A percentile compares a stretch with the other conserved stretches of the same genome.
These are phyloP conservation scores for Stygiomarasmius scandens DNA, from an alignment of 1,284 basidiomycete genomes.

Conservation along the genomic window DNA sequence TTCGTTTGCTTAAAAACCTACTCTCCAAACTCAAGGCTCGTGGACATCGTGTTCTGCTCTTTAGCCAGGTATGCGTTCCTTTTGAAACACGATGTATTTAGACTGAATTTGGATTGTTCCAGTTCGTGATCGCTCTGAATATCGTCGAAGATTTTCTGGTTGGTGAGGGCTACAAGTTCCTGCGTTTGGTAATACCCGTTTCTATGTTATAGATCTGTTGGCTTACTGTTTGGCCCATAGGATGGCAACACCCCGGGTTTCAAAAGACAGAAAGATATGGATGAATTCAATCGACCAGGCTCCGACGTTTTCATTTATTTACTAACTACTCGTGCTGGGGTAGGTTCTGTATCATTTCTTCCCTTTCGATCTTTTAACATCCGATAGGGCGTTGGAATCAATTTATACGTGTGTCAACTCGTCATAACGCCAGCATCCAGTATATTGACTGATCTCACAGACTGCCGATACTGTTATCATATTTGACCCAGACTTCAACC, in stretches of 20 bases:
- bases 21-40: slow-evolving; percentile 87
- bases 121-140: slow-evolving; percentile 93
- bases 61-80: slow-evolving; percentile 85
- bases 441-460: slow-evolving; percentile 26
- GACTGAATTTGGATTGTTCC: slow-evolving; percentile 3
- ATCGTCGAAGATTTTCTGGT: slow-evolving; percentile 91
- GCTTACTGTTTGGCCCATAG: slow-evolving; percentile 43
- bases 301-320: slow-evolving; percentile 92
- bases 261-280: slow-evolving; percentile 92
- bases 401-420: slow-evolving; percentile 56
- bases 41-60: slow-evolving; percentile 94
- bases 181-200: slow-evolving; percentile 77
- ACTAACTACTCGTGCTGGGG: slow-evolving; percentile 93
- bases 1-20: slow-evolving; percentile 81
- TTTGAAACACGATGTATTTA: neutral
- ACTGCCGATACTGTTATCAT: slow-evolving; percentile 92
- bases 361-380: slow-evolving; percentile 8
- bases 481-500: slow-evolving; percentile 93
- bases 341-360: slow-evolving; percentile 35
- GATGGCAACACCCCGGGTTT: slow-evolving; percentile 90
- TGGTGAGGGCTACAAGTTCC: slow-evolving; percentile 88
- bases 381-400: slow-evolving; percentile 79
- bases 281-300: slow-evolving; percentile 85
- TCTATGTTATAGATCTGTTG: neutral
- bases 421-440: neutral